These are phyloP conservation scores for Reticulascus tulasneorum DNA, from an alignment of 2,329 filamentous ascomycete genomes.

Conservation along the genomic window DNA sequence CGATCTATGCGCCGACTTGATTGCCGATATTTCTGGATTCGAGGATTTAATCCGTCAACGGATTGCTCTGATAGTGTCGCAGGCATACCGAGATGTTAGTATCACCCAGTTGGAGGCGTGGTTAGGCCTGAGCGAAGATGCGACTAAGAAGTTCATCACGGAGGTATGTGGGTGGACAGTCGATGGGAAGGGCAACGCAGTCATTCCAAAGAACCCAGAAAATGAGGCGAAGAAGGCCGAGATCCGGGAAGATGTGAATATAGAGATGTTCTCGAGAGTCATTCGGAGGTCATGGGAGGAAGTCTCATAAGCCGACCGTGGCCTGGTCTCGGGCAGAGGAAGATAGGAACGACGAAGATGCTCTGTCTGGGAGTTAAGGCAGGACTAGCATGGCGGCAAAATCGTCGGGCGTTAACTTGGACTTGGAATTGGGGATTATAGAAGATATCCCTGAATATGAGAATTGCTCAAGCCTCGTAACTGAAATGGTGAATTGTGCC, in stretches of 20 bases:
- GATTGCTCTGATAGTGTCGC: slow-evolving; percentile 83
- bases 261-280: slow-evolving; percentile 79
- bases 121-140: slow-evolving; percentile 67
- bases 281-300: slow-evolving; percentile 85
- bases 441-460: slow-evolving; percentile 16
- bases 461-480: no score
- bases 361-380: slow-evolving; percentile 13
- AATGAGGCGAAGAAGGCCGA: slow-evolving; percentile 96
- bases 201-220: slow-evolving; percentile 88
- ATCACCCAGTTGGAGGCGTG: slow-evolving; percentile 67
- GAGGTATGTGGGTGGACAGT: slow-evolving; percentile 87
- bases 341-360: slow-evolving; percentile 2
- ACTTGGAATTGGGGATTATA: slow-evolving; percentile 16
- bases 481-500: no score
- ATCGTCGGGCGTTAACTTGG: slow-evolving; percentile 16
- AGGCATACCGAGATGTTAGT: slow-evolving; percentile 71
- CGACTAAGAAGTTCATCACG: slow-evolving; percentile 71
- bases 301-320: slow-evolving; percentile 47
- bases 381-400: slow-evolving; percentile 16
- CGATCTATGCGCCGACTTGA: slow-evolving; percentile 91
- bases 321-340: slow-evolving; percentile 2
- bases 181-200: slow-evolving; percentile 60
- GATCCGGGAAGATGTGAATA: slow-evolving; percentile 90
- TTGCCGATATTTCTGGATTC: slow-evolving; percentile 90
- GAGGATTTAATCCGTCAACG: slow-evolving; percentile 89